Evolutionary conservation across 176 grass and related monocot genomes (phyloP).

Genomic region (barley (Hordeum vulgare)): MorexV3_pseudomolecules_assembly NC_058522.1:270789073-270789572

Average conservation of each 20-base stretch:
- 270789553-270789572: background rate
- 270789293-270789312: background rate
- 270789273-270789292: background rate
- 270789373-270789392: background rate
- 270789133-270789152: constrained; percentile 26
- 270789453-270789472: background rate
- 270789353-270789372: background rate
- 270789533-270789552: background rate
- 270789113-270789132: constrained; percentile 3
- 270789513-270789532: background rate
- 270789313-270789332: background rate
- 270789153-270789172: constrained; percentile 21
- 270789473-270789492: background rate
- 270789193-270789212: background rate
- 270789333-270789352: background rate
- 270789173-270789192: constrained; percentile 18
- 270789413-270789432: background rate
- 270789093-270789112: constrained; percentile 13
- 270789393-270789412: background rate
- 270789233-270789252: background rate
- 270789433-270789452: background rate
- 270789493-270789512: background rate
- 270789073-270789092: constrained; percentile 27
- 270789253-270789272: background rate
- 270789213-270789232: background rate